These are phyloP conservation scores for Leccinum variicolor DNA, from an alignment of 768 basidiomycete genomes.

Conservation along the genomic window DNA sequence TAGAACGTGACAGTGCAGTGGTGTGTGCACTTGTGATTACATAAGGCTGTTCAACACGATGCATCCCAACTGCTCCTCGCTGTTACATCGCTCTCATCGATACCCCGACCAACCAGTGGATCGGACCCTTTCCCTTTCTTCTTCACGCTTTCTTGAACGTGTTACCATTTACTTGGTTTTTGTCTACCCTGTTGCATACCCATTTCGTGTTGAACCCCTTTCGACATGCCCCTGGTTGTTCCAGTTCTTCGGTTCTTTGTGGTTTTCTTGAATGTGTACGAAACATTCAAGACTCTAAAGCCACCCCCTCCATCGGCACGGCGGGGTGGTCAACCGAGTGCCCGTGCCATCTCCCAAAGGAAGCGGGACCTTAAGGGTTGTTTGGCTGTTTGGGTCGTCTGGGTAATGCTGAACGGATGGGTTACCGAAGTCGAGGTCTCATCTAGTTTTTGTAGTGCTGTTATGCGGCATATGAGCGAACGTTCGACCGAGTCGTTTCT, in stretches of 20 bases:
- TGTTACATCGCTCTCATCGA: conserved; percentile 15
- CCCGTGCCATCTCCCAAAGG: conserved; percentile 65
- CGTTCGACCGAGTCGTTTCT: conserved; percentile 59
- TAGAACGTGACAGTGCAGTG: background rate
- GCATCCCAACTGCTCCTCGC: background rate
- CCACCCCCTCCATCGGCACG: conserved; percentile 51
- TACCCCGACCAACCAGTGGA: conserved; percentile 6
- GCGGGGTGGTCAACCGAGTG: conserved; percentile 56
- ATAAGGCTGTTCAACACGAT: conserved; percentile 18
- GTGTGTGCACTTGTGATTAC: conserved; percentile 11
- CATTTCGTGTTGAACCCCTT: conserved; percentile 4
- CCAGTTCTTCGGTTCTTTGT: conserved; percentile 65
- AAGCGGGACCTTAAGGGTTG: conserved; percentile 86
- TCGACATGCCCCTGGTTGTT: conserved; percentile 62
- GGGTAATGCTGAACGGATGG: conserved; percentile 48
- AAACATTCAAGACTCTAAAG: conserved; percentile 82
- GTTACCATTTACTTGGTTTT: background rate
- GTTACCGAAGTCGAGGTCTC: conserved; percentile 7
- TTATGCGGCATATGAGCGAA: conserved; percentile 63
- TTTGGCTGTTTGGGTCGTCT: conserved; percentile 81
- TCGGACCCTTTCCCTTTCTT: conserved; percentile 5
- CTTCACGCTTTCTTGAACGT: conserved; percentile 1
- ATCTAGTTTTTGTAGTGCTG: conserved; percentile 48
- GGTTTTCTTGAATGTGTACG: conserved; percentile 77
- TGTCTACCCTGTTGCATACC: conserved; percentile 5